phyloP scores from a whole-genome alignment of 371 early-diverging fungal genomes.

The Circinella umbellata region DNA sequence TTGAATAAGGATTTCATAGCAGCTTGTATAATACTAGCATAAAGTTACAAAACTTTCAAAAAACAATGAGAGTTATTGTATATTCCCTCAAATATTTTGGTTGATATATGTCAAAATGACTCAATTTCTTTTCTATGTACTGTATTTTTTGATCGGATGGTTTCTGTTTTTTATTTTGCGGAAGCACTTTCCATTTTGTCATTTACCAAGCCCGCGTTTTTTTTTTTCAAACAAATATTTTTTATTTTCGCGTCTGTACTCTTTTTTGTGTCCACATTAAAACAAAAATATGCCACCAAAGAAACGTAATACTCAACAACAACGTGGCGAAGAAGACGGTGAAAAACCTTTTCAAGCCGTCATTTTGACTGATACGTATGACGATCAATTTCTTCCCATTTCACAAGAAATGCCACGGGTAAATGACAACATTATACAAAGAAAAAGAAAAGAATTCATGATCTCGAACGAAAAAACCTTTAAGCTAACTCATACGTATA shows the following conservation, averaged over 20 bases:
- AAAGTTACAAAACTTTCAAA: too few species aligned
- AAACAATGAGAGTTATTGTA: too few species aligned
- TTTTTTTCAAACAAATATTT: neutral
- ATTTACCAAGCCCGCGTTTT: neutral
- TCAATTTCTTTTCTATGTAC: too few species aligned
- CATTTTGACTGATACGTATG: constrained; percentile 91
- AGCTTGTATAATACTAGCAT: too few species aligned
- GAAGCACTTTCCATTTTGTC: too few species aligned
- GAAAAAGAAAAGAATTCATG: neutral
- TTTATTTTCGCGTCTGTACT: constrained; percentile 1
- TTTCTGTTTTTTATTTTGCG: too few species aligned
- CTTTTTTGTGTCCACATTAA: neutral
- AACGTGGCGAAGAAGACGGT: constrained; percentile 46
- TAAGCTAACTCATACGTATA: constrained; percentile 1
- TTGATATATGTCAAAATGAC: too few species aligned
- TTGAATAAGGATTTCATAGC: too few species aligned
- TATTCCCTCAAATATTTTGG: too few species aligned
- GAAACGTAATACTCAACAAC: constrained; percentile 25
- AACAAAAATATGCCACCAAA: constrained; percentile 39
- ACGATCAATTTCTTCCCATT: constrained; percentile 88
- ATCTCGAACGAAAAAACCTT: neutral
- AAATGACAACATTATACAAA: constrained; percentile 26
- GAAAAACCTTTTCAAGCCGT: constrained; percentile 82
- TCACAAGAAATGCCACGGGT: constrained; percentile 88
- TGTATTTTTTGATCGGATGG: too few species aligned